Evolutionary conservation across 805 yeast genomes (phyloP), one percentile per base, ranked within the genome.

Genomic region (Yamadazyma tumulicola): DNA sequence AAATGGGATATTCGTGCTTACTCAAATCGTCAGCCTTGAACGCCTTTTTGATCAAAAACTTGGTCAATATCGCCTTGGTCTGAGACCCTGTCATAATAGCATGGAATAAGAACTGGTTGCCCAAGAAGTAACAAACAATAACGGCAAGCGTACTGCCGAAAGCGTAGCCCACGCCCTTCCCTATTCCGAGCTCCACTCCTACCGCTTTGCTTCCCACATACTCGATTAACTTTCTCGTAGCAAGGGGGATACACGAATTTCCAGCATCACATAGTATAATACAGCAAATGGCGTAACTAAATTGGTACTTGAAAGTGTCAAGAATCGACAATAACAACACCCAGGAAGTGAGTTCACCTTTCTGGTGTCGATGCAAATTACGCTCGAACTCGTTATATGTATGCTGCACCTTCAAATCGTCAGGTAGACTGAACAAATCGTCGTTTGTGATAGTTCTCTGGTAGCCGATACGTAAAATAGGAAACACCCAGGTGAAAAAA

Each of bases 61-160:
- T 81, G 2, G 86, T 84, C 37, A 87, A 59, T 1, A 81, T 71
- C 0, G 88, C 79, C 49, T 86, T 79, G 3, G 73, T 75, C 52
- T 80, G 78, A n/a, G 81, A 83, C 45, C 95, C 95, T 6, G 77
- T 69, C 39, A 75, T 55, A 53, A 75, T 69, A 4, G 86, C 65
- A 21, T 62, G 61, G 47, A 78, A 79, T 51, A 84, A 81, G 46
- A 69, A 78, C 49, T 79, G 82, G 32, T 85, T 80, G 34, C 77
- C 64, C 23, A 59, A 45, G 15, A 61, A 40, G 18, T 36, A 40
- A 13, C 38, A 32, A 12, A 54, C 36, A 15, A 58, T 43, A 6
- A 62, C 53, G 20, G 62, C 32, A 5, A 52, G n/a, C 10, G 63
- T 44, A 8, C 59, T 43, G 5, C 70, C 71, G 29, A 67, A 37